Evolutionary conservation across 2,329 filamentous ascomycete species (phyloP), one percentile per base, ranked within the genome.

Genomic region (Botryotinia convoluta): DNA sequence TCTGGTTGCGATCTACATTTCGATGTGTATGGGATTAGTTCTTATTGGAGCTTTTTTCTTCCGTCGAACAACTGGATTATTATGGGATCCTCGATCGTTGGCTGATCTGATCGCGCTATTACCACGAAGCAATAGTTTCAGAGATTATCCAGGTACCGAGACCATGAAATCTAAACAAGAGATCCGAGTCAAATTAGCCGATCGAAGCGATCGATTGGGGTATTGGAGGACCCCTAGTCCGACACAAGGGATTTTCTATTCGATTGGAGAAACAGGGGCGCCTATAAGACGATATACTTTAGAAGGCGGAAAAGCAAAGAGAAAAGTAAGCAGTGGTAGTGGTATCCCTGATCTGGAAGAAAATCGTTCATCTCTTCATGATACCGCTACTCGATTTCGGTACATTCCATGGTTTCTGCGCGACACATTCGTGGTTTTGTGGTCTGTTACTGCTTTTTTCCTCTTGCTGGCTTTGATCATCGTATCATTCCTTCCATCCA

Each of bases 41-140:
- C 82, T 89, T 1, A 81, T 95, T 16, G 83, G 91, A 75, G 76
- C 89, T n/a, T 91, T 89, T 75, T 93, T 95, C 83, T 84, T 87
- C 71, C 83, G 85, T 35, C 86, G 87, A 44, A 87, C 86, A 77
- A 97, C 94, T 0, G 94, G 94, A 0, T 84, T 97, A 75, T 87
- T 92, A 79, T 98, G 95, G 95, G 94, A 97, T 80, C 88, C 94
- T 3, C 87, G 91, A 63, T 95, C 91, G 37, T 84, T 98, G 12
- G 95, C 93, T 4, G 94, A 98, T 80, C 84, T 97, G 54, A 87
- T 96, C 61, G 89, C 91, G 1, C 85, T 98, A 18, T 86, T 97
- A 39, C 91, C 93, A 76, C 89, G 92, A 74, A 95, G 93, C 76
- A 97, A 97, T 81, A 89, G 91, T 29, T 86, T 94, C 67, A 84